phyloP scores from a whole-genome alignment of 148 eudicot genomes.

The Bassia scoparia region DNA sequence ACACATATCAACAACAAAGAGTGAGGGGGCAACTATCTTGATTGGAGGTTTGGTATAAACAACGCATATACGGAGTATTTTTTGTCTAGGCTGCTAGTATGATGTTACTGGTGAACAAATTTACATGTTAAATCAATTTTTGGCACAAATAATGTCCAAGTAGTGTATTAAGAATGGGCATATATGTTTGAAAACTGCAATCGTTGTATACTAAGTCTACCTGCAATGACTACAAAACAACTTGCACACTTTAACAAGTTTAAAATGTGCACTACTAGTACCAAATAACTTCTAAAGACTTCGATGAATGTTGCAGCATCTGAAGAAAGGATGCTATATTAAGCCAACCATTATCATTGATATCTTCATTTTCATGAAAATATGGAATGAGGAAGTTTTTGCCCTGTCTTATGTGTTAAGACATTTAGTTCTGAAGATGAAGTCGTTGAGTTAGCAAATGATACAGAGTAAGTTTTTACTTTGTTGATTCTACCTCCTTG shows the following conservation, averaged over 20 bases:
- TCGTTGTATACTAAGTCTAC: not conserved
- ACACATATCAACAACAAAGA: conserved; percentile 73
- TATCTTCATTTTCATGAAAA: conserved; percentile 88
- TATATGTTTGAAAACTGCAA: not conserved
- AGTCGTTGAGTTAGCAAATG: conserved; percentile 94
- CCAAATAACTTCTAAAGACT: not conserved
- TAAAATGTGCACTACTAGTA: not conserved
- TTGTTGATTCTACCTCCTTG: not conserved
- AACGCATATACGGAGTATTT: not conserved
- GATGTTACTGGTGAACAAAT: not conserved
- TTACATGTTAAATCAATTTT: not conserved
- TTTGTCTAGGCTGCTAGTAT: not conserved
- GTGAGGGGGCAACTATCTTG: conserved; percentile 89
- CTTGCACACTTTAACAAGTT: too few relatives aligned
- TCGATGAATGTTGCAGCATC: conserved; percentile 45
- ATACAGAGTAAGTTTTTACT: conserved; percentile 55
- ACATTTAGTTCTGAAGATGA: conserved; percentile 91
- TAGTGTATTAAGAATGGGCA: not conserved
- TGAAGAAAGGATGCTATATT: conserved; percentile 67
- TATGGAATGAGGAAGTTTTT: conserved; percentile 98
- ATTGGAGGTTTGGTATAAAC: conserved; percentile 75
- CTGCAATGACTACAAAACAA: not conserved
- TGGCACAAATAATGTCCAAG: not conserved
- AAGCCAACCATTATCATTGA: conserved; percentile 75
- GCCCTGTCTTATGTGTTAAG: conserved; percentile 93